These are phyloP conservation scores for Sutorius eximius DNA, from an alignment of 1,284 basidiomycete species.

Conservation along the genomic window DNA sequence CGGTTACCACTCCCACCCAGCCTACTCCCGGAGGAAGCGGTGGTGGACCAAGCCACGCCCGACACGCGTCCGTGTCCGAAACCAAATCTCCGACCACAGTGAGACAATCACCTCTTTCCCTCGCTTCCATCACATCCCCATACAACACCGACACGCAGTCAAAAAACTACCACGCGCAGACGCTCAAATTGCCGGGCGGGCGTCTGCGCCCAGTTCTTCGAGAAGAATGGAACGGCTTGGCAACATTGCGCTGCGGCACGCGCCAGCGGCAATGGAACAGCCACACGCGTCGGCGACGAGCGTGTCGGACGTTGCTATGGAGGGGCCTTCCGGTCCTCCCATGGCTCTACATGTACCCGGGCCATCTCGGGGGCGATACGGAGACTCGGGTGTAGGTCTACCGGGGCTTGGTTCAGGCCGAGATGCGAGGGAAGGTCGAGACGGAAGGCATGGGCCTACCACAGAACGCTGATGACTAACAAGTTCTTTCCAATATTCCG, in stretches of 20 bases:
- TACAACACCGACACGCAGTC: constrained; percentile 38
- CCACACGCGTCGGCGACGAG: constrained; percentile 22
- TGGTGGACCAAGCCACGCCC: constrained; percentile 25
- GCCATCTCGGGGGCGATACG: constrained; percentile 30
- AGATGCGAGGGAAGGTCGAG: constrained; percentile 29
- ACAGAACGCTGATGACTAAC: constrained; percentile 25
- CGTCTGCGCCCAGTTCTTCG: constrained; percentile 46
- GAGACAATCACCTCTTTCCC: constrained; percentile 34
- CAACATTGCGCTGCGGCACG: constrained; percentile 26
- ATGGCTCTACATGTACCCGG: constrained; percentile 31
- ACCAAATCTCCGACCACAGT: constrained; percentile 29
- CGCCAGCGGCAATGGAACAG: constrained; percentile 23
- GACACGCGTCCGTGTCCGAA: constrained; percentile 31
- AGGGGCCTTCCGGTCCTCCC: constrained; percentile 27
- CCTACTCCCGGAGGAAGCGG: constrained; percentile 10
- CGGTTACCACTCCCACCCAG: constrained; percentile 18
- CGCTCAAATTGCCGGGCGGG: constrained; percentile 48
- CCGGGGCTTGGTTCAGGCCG: constrained; percentile 23
- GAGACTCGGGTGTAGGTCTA: constrained; percentile 22
- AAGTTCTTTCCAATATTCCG: constrained; percentile 3
- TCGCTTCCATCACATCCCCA: constrained; percentile 35
- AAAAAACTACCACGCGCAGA: constrained; percentile 59
- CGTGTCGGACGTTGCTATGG: constrained; percentile 32
- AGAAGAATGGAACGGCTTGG: constrained; percentile 36
- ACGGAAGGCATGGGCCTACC: constrained; percentile 31